Conservation (phyloP, 345 rosid genomes). For the Trapa incisa region DNA sequence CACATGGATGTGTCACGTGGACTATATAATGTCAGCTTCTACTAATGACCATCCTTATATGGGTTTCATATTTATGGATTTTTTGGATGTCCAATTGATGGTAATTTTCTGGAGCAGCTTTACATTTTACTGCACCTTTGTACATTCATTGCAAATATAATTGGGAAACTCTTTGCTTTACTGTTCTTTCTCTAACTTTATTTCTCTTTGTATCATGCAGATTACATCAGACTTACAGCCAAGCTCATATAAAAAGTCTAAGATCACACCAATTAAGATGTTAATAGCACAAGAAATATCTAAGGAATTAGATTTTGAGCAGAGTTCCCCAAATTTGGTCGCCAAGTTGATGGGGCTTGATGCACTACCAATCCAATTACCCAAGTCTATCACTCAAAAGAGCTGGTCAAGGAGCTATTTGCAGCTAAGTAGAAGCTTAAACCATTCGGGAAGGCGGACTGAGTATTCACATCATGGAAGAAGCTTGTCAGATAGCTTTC, state of each 20-base stretch:
- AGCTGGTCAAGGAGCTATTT: slow-evolving; percentile 45
- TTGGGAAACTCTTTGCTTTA: background rate
- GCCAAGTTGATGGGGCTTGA: slow-evolving; percentile 99
- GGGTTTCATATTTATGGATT: background rate
- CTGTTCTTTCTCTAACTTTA: background rate
- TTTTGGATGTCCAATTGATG: background rate
- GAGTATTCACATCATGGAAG: slow-evolving; percentile 41
- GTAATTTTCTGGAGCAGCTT: background rate
- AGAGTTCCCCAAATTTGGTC: slow-evolving; percentile 55
- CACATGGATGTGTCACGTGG: background rate
- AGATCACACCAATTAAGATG: slow-evolving; percentile 68
- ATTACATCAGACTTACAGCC: slow-evolving; percentile 40
- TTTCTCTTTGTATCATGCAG: slow-evolving; percentile 26
- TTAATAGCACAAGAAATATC: slow-evolving; percentile 80
- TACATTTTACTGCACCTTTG: background rate
- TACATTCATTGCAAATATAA: background rate
- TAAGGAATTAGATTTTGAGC: slow-evolving; percentile 50
- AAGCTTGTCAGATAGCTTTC: slow-evolving; percentile 28
- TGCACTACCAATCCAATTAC: slow-evolving; percentile 49
- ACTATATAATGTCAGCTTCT: background rate
- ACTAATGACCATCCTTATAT: background rate
- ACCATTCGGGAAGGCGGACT: slow-evolving; percentile 27
- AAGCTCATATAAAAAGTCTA: slow-evolving; percentile 42
- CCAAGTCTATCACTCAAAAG: slow-evolving; percentile 31
- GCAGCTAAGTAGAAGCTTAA: slow-evolving; percentile 37